Evolutionary conservation across 1,284 basidiomycete species (phyloP), one percentile per base, ranked within the genome.

Genomic region (Cutaneotrichosporon sp.): DNA sequence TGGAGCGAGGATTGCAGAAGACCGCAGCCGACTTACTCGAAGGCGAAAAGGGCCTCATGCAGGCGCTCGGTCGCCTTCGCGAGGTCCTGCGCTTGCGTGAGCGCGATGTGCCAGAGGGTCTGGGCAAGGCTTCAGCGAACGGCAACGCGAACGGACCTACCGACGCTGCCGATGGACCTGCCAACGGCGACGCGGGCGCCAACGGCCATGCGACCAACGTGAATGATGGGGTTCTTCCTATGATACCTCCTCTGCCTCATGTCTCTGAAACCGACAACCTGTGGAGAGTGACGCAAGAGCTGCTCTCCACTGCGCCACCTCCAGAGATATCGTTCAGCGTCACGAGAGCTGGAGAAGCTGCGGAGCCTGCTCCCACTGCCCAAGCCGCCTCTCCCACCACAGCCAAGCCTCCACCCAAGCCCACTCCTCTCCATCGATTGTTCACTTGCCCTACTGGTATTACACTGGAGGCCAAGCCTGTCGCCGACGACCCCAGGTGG

Each of bases 1-100:
- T 73, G 59, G 75, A 76, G 57, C 64, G 61, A 19, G 74, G 72
- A 1, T 46, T 76, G 32, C 68, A 71, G 52, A 52, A 68, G 22
- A 75, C 75, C 6, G 70, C 73, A 0, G 68, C 67, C 27, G 74
- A 76, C 46, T 52, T 76, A 24, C 56, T 76, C 25, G 73, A 76
- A 35, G 71, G 72, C 26, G 75, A 76, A 55, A 74, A 68, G 48
- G 68, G 68, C 8, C 51, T 76, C 27, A 61, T 71, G 60, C 68
- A 71, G 51, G 68, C 70, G 20, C 52, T 75, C 9, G 74, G 75
- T 0, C 50, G 69, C 27, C 57, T 75, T 33, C 62, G 66, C 31
- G 70, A 72, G 46, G 66, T 72, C 2, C 54, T 71, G 4, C 60
- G 72, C 11, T 49, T 71, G 1, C 41, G 66, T 4, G 62, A 66